phyloP scores from a whole-genome alignment of 2,329 filamentous ascomycete species.

The Orbilia brochopaga region DNA sequence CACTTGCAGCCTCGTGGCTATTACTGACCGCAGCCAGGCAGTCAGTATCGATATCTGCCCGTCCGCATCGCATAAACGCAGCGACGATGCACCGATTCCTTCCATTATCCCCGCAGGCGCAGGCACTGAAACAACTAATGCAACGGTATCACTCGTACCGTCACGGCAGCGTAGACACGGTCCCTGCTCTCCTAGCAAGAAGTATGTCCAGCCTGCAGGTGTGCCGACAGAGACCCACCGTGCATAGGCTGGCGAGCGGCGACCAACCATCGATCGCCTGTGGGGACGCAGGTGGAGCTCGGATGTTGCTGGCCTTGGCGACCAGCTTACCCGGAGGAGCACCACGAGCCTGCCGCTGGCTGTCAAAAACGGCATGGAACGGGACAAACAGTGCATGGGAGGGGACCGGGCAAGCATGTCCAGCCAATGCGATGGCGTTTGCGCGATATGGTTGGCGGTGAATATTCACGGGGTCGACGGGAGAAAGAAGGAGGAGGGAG shows the following conservation, averaged over 20 bases:
- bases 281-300: conserved; percentile 1
- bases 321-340: conserved; percentile 2
- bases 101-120: not conserved
- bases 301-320: not conserved
- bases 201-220: not conserved
- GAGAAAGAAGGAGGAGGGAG: no score
- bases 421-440: conserved; percentile 3
- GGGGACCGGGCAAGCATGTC: not conserved
- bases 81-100: not conserved
- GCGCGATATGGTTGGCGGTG: not conserved
- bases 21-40: not conserved
- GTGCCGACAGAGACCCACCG: not conserved
- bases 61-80: not conserved
- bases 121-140: no score
- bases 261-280: not conserved
- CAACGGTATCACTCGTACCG: not conserved
- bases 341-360: not conserved
- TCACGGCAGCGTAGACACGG: not conserved
- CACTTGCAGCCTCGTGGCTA: not conserved
- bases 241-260: not conserved
- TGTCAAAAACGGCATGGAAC: not conserved
- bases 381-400: not conserved
- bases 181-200: not conserved
- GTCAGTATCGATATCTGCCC: conserved; percentile 2
- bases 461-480: no score